Evolutionary conservation across 2,329 filamentous ascomycete genomes (phyloP), one percentile per base, ranked within the genome.

Genomic region (Onygenales sp.): DNA sequence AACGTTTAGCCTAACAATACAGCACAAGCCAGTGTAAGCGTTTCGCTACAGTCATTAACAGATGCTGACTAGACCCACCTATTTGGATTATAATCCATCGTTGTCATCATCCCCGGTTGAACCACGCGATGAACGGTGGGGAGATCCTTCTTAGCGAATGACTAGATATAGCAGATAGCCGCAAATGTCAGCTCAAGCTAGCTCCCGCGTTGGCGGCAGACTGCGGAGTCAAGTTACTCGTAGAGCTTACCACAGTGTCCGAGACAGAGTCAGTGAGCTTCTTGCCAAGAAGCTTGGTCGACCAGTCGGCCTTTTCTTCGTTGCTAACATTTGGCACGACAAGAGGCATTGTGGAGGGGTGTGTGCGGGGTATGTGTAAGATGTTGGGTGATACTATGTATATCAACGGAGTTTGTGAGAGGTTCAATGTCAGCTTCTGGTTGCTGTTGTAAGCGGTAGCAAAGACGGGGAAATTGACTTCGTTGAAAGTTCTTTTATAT

Each of bases 131-230:
- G 73, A 14, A 64, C 57, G 47, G 72, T 51, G 1, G 74, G 74
- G 3, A 77, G 66, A 43, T 76, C 74, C 52, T 68, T 69, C 60
- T 72, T 75, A 21, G 74, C 69, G 51, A 77, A 77, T 1, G 64
- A 67, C 70, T 75, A 58, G 7, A 38, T 10, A 31, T 10, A 14
- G 11, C 14, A 47, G 21, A 27, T 27, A 27, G 21, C 21, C 21
- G 3, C 5, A 27, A 27, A 27, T 27, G 21, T 27, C 21, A 27
- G 21, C 21, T 5, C 21, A 27, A 27, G 5, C 21, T 27, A 27
- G 21, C 21, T 27, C 5, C 21, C 21, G 21, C 21, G 21, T 27
- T 27, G 21, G 21, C 21, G 21, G 21, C 21, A 27, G 21, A 27
- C 21, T 27, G 56, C 32, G 32, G 43, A 46, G 17, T 17, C 17